A percentile compares a stretch with the other conserved stretches of the same genome.
These are phyloP conservation scores for Cadophora sp. DNA, from an alignment of 2,329 filamentous ascomycete genomes.

Conservation along the genomic window DNA sequence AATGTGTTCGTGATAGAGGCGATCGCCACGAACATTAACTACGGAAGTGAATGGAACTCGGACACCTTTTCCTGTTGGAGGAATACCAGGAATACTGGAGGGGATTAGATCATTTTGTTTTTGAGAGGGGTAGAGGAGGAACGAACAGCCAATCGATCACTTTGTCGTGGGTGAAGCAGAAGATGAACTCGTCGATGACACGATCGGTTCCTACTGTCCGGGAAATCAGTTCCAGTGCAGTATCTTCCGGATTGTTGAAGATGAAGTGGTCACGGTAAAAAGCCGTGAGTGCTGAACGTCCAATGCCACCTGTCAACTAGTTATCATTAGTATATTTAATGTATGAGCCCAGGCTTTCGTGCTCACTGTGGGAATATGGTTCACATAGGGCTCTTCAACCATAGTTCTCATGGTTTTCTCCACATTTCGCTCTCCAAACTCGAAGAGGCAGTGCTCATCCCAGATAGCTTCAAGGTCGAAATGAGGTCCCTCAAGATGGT, in stretches of 20 bases:
- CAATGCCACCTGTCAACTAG: slow-evolving; percentile 66
- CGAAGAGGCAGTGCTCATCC: slow-evolving; percentile 77
- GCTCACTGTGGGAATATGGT: slow-evolving; percentile 73
- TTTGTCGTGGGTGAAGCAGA: slow-evolving; percentile 66
- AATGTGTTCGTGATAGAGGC: slow-evolving; percentile 75
- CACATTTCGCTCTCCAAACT: slow-evolving; percentile 73
- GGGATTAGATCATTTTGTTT: not conserved
- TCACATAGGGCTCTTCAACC: slow-evolving; percentile 81
- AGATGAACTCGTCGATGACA: slow-evolving; percentile 74
- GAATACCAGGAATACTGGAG: slow-evolving; percentile 27
- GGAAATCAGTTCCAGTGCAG: slow-evolving; percentile 71
- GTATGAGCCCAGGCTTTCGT: not conserved
- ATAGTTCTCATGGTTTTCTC: slow-evolving; percentile 82
- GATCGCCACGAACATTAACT: slow-evolving; percentile 71
- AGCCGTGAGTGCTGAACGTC: slow-evolving; percentile 63
- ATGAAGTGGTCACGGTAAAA: slow-evolving; percentile 81
- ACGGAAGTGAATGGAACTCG: slow-evolving; percentile 69
- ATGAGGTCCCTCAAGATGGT: slow-evolving; percentile 64
- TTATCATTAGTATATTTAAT: not conserved
- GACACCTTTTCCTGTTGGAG: slow-evolving; percentile 58
- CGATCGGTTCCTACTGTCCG: slow-evolving; percentile 75
- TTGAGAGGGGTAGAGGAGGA: not conserved
- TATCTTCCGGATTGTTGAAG: slow-evolving; percentile 73
- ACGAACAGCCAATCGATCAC: slow-evolving; percentile 73
- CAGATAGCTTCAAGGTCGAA: slow-evolving; percentile 81